Evolutionary conservation across 208 protist species (phyloP), one percentile per base, ranked within the genome.

Genomic region (Acanthamoeba healyi): DNA sequence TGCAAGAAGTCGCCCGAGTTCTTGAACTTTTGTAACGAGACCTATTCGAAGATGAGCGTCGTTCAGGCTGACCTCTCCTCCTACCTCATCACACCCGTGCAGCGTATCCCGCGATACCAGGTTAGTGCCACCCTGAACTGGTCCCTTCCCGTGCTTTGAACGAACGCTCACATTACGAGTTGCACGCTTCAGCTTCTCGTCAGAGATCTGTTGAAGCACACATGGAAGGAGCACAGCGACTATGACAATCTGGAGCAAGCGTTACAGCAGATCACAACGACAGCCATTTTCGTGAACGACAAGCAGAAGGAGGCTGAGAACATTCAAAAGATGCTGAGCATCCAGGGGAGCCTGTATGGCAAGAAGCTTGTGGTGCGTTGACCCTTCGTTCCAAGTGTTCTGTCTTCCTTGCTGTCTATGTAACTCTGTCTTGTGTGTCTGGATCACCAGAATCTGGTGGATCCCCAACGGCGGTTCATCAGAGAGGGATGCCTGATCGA

Each of bases 271-370:
- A 87, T 87, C 49, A 87, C 79, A 15, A 61, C 42, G 6, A 87
- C 79, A 10, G 79, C 79, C 79, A 87, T 61, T 22, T 87, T 61
- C 49, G 79, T 87, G 32, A 87, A 87, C 14, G 46, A 87, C 46
- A 87, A 87, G 79, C 79, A 87, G 26, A 87, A 61, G 29, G 79
- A 87, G 79, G 79, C 79, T 10, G 42, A 63, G 44, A 87, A 87
- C 79, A 61, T 87, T 15, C 79, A 87, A 44, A 87, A 87, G 32
- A 61, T 87, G 79, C 79, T 87, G n/a, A 87, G 6, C 79, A 87
- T 87, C 42, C 79, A 87, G n/a, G 49, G 42, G 44, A 87, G 46
- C 49, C 12, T 87, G 3, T 63, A 51, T 24, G 79, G 79, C 79
- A 87, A 87, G 79, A 87, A 61, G 49, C 42, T 87, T 10, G 79